phyloP scores from a whole-genome alignment of 2,329 filamentous ascomycete genomes.

The Calonectria hongkongensis region DNA sequence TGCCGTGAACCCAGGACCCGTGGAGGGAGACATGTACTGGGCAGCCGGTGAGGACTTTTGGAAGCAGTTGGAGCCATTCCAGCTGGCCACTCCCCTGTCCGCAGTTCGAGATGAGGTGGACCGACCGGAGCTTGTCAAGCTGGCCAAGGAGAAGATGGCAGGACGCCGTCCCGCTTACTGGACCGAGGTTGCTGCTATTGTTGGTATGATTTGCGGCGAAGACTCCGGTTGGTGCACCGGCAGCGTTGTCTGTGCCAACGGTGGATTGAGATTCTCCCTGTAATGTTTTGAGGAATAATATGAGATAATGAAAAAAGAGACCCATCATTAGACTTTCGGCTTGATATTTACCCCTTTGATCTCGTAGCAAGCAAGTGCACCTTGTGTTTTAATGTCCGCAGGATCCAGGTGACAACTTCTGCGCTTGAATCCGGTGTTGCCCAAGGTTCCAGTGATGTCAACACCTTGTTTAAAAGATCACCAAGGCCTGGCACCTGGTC shows the following conservation, averaged over 20 bases:
- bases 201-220: conserved; percentile 6
- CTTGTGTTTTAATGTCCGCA: too few species aligned
- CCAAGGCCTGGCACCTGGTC: too few species aligned
- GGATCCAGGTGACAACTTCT: too few species aligned
- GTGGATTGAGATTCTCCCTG: neutral
- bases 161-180: conserved; percentile 49
- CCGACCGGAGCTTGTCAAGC: conserved; percentile 39
- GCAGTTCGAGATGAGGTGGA: conserved; percentile 40
- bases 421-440: too few species aligned
- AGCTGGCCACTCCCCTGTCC: conserved; percentile 25
- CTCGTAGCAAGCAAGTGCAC: too few species aligned
- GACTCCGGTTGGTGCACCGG: conserved; percentile 25
- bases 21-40: conserved; percentile 66
- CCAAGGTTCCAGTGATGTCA: too few species aligned
- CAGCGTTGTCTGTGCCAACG: conserved; percentile 18
- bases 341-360: too few species aligned
- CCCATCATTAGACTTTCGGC: too few species aligned
- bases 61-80: conserved; percentile 38
- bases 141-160: conserved; percentile 40
- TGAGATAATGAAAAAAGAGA: too few species aligned
- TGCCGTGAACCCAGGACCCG: conserved; percentile 69
- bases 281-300: too few species aligned
- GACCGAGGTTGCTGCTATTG: conserved; percentile 45
- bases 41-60: conserved; percentile 33
- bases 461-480: too few species aligned